Base-by-base conservation (phyloP, 2,329 filamentous ascomycete genomes). In the Monilinia laxa region DNA sequence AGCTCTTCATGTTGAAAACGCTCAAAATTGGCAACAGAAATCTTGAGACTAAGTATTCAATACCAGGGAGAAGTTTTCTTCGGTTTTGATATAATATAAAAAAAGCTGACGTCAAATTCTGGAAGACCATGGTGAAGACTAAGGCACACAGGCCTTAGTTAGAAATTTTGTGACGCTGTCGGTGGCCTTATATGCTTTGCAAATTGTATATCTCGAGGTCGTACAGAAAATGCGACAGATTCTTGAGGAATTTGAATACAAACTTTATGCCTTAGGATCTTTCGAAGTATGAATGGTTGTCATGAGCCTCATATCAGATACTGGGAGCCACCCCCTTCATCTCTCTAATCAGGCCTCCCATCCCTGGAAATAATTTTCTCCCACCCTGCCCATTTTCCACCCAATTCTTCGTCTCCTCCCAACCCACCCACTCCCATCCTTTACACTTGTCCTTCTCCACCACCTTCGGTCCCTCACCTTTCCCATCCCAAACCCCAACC, bases 391-490 rank as follows among this genome's bases (percentile, higher is more conserved):
- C 47, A 18, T 23, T 14, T 31, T 62, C 47, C 23, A 62, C 47
- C 59, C 59, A 62, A 18, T 14, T 54, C 47, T 40, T 40, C 10
- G 59, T 62, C 47, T 51, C 45, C 9, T 49, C 42, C 57, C 57
- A 60, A 3, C 45, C 28, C 42, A 60, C 57, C 57, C 83, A 86
- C 31, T 81, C 76, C 85, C 85, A 87, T 0, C 76, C 77, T 5
- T 80, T 80, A 70, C 85, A 87, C 73, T 86, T 87, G 1, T 84
- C 75, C 0, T 81, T 59, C 64, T 73, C 71, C 31, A 68, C 58
- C 42, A 90, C 88, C 80, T 81, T 65, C 0, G 89, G 84, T 70
- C 84, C 75, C 35, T 81, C 80, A 0, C 73, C 70, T 18, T 81
- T 78, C 0, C 78, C 73, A 71, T 85, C 78, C 58, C 77, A 77